Evolutionary conservation across 2,329 filamentous ascomycete genomes (phyloP).

Genomic region (Clonostachys rhizophaga): DNA sequence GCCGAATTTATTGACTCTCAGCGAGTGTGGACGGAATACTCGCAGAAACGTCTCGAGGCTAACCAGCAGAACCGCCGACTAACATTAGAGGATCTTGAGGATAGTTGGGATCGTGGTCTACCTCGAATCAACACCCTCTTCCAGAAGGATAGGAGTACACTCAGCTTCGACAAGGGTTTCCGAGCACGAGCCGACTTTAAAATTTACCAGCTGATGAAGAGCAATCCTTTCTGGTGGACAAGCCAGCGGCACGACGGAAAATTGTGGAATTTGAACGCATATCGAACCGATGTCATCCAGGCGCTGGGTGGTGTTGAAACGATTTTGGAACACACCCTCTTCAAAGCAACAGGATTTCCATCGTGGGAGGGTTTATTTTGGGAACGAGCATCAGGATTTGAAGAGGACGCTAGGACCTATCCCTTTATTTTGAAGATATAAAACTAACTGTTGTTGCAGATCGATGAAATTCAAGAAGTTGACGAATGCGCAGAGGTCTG

Average conservation of each 20-base stretch:
- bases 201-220: slow-evolving; percentile 98
- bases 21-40: slow-evolving; percentile 98
- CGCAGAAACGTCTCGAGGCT: slow-evolving; percentile 93
- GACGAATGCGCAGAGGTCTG: slow-evolving; percentile 92
- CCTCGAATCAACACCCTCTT: slow-evolving; percentile 98
- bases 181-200: slow-evolving; percentile 94
- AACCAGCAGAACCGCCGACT: slow-evolving; percentile 95
- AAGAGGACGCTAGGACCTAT: slow-evolving; percentile 8
- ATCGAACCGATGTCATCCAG: slow-evolving; percentile 95
- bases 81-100: slow-evolving; percentile 92
- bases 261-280: slow-evolving; percentile 93
- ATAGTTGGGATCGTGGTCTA: slow-evolving; percentile 96
- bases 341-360: slow-evolving; percentile 94
- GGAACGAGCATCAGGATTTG: slow-evolving; percentile 62
- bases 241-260: slow-evolving; percentile 96
- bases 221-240: slow-evolving; percentile 99
- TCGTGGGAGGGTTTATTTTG: slow-evolving; percentile 97
- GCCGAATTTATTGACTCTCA: slow-evolving; percentile 99
- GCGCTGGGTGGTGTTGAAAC: slow-evolving; percentile 95
- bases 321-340: slow-evolving; percentile 92
- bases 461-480: slow-evolving; percentile 98
- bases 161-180: slow-evolving; percentile 99
- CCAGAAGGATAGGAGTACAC: slow-evolving; percentile 94
- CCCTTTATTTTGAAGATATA: slow-evolving; percentile 4
- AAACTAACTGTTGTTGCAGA: neutral